A percentile compares a stretch with the other conserved stretches of the same genome.
These are phyloP conservation scores for Musa troglodytarum DNA, from an alignment of 176 grass and related monocot species.

Conservation along the genomic window DNA sequence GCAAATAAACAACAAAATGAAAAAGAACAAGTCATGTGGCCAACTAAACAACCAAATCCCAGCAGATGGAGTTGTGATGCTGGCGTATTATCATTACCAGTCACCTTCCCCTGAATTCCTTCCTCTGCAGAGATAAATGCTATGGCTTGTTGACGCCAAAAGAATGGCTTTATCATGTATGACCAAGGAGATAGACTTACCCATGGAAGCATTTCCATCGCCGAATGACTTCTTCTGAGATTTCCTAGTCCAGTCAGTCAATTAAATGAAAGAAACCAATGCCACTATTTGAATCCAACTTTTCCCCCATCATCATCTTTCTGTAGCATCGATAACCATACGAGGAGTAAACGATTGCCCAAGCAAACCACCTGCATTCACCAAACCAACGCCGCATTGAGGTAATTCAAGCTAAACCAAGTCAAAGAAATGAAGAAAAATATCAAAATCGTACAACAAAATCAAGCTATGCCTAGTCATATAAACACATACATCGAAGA, in stretches of 20 bases:
- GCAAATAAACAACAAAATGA: slow-evolving; percentile 4
- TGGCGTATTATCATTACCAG: background rate
- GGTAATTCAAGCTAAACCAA: background rate
- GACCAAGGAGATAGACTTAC: slow-evolving; percentile 24
- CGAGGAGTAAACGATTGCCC: background rate
- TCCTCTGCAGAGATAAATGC: background rate
- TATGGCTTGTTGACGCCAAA: background rate
- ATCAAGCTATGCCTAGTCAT: no score
- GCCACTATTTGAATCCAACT: slow-evolving; percentile 43
- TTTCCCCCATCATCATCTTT: slow-evolving; percentile 55
- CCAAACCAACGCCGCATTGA: background rate
- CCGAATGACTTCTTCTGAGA: slow-evolving; percentile 51
- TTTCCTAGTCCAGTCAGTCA: slow-evolving; percentile 93
- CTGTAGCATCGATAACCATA: no score
- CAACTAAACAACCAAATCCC: background rate
- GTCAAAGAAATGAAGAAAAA: background rate
- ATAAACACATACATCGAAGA: background rate
- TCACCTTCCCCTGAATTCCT: background rate
- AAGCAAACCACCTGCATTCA: background rate
- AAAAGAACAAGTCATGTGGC: background rate
- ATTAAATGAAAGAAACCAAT: slow-evolving; percentile 70
- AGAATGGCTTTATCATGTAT: background rate
- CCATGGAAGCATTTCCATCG: slow-evolving; percentile 10
- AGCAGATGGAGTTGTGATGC: slow-evolving; percentile 20
- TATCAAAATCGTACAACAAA: no score